Evolutionary conservation across 305 asterid genomes (phyloP), one percentile per base, ranked within the genome.

Genomic region (Rubia occidens): DNA sequence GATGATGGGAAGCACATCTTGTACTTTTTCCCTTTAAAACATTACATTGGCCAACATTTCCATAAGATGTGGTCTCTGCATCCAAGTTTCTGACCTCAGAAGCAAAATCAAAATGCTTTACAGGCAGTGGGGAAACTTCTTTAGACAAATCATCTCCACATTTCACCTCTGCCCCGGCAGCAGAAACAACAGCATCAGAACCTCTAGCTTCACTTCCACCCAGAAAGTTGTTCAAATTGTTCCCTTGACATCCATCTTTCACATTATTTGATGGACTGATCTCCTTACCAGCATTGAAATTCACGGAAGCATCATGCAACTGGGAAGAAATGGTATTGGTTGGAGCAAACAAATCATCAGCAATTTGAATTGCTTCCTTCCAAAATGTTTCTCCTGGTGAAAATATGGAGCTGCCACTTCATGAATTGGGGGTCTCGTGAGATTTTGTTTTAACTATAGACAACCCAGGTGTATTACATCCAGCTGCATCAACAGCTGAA

Each of bases 371-470:
- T 72, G 94, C 99, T 83, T 94, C 97, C 75, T 89, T 85, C 99
- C 99, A 94, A 78, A 94, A 94, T 70, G 88, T 80, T 79, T 94
- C 99, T 76, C 99, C 99, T 32, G 99, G 99, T 65, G 99, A 94
- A 78, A 91, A 87, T 51, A 80, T 75, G 67, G 95, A 94, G 84
- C 93, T 88, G 74, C 95, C 89, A 60, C 87, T 74, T 71, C 79
- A 66, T 63, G 96, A 88, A 70, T 80, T 79, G 74, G 96, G 99
- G 74, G 97, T 89, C 78, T 76, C 87, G 40, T 76, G 76, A 72
- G 76, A 77, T 70, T 80, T 83, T 72, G 64, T 44, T 77, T 69
- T 82, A 14, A 66, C 71, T 69, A 71, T 68, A 63, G 77, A 55
- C 66, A 84, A 69, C 74, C 83, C 81, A 71, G 96, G 96, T 64